Percentiles rank a stretch among this genome's conserved stretches.
phyloP scores from a whole-genome alignment of 2,329 filamentous ascomycete genomes.

The Fusarium mangiferae region DNA sequence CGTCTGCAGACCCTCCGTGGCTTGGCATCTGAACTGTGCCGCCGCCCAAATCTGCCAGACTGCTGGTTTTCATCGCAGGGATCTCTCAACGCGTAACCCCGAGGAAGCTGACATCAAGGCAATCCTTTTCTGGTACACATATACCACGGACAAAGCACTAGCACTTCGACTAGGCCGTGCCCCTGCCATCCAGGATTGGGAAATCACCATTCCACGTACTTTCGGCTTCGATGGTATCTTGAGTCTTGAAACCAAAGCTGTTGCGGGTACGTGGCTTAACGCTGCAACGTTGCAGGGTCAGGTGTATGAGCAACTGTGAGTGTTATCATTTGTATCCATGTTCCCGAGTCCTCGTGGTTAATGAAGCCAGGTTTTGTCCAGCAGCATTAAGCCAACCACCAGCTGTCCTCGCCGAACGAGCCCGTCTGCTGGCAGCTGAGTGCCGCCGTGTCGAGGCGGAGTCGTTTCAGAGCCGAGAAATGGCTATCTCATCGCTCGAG shows the following conservation, averaged over 20 bases:
- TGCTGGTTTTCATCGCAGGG: conserved; percentile 67
- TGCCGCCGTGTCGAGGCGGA: conserved; percentile 51
- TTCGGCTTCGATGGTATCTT: conserved; percentile 56
- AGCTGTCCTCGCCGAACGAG: conserved; percentile 54
- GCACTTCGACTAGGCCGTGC: conserved; percentile 69
- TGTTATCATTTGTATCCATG: not conserved
- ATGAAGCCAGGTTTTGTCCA: conserved; percentile 59
- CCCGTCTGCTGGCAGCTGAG: conserved; percentile 51
- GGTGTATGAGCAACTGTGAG: conserved; percentile 64
- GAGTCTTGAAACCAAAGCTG: conserved; percentile 44
- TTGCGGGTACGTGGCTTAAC: conserved; percentile 65
- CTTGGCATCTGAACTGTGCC: conserved; percentile 70
- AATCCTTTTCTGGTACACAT: conserved; percentile 62
- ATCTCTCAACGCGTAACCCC: conserved; percentile 46
- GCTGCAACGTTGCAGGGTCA: conserved; percentile 67
- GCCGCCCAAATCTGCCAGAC: conserved; percentile 70
- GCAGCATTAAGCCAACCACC: conserved; percentile 55
- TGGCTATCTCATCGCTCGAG: conserved; percentile 51
- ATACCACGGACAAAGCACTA: conserved; percentile 68
- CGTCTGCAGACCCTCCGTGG: conserved; percentile 69
- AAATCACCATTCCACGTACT: conserved; percentile 62
- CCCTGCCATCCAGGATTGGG: conserved; percentile 67
- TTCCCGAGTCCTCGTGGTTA: not conserved
- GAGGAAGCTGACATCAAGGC: conserved; percentile 50
- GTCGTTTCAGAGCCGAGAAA: conserved; percentile 49